Conservation (phyloP, 148 eudicot genomes). For the Oxyria digyna region DNA sequence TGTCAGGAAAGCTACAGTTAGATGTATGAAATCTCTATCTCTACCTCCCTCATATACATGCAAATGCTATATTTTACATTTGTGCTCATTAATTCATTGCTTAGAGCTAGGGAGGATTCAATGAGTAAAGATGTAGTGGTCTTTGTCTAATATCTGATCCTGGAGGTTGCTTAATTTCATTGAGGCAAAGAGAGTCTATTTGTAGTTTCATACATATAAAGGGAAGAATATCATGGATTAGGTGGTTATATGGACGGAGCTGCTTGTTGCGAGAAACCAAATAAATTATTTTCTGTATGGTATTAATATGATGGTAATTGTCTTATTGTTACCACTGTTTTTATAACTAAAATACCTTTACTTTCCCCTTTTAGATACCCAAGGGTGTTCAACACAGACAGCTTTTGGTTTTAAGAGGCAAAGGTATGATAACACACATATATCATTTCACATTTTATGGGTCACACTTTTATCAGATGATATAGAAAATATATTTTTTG, state of each 20-base stretch:
- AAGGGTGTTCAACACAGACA: slow-evolving; percentile 93
- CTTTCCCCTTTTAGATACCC: slow-evolving; percentile 47
- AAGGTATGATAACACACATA: slow-evolving; percentile 28
- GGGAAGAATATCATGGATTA: background rate
- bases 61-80: background rate
- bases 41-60: background rate
- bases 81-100: background rate
- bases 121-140: background rate
- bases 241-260: background rate
- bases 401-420: slow-evolving; percentile 58
- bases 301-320: background rate
- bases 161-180: background rate
- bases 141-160: background rate
- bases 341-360: background rate
- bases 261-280: background rate
- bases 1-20: slow-evolving; percentile 42
- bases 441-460: background rate
- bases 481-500: background rate
- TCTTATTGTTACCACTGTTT: background rate
- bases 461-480: background rate
- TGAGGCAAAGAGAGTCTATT: background rate
- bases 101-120: background rate
- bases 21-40: slow-evolving; percentile 40
- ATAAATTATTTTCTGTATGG: too few species aligned
- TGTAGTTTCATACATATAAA: background rate